These are phyloP conservation scores for Lentithecium fluviatile DNA, from an alignment of 495 filamentous ascomycete genomes.

Conservation along the genomic window DNA sequence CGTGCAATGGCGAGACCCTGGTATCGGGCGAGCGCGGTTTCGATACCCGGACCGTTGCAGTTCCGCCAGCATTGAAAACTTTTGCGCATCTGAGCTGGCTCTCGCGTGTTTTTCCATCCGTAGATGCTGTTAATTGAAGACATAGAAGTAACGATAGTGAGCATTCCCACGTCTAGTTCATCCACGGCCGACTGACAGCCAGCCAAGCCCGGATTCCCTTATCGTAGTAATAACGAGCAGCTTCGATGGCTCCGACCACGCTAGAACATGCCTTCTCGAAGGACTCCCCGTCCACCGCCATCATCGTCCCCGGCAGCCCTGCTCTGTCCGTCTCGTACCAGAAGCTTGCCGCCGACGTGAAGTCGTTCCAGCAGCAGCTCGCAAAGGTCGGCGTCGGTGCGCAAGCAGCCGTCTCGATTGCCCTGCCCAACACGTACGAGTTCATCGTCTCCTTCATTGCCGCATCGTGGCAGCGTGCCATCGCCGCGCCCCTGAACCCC, in stretches of 20 bases:
- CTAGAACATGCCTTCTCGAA: slow-evolving; percentile 48
- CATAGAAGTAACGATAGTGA: too few species aligned
- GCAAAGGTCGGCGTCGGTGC: slow-evolving; percentile 65
- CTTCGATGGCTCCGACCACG: slow-evolving; percentile 46
- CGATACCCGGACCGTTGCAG: neutral
- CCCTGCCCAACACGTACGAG: slow-evolving; percentile 74
- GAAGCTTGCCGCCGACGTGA: slow-evolving; percentile 59
- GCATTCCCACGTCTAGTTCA: neutral
- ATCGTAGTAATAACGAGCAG: neutral
- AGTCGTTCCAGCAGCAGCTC: slow-evolving; percentile 67
- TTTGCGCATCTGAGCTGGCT: neutral
- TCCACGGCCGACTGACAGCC: neutral
- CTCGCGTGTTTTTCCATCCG: neutral
- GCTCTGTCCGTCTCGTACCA: slow-evolving; percentile 62
- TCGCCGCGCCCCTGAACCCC: slow-evolving; percentile 78
- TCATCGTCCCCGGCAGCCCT: slow-evolving; percentile 67
- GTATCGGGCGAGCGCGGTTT: neutral
- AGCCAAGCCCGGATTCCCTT: too few species aligned
- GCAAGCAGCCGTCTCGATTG: slow-evolving; percentile 69
- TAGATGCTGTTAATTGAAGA: too few species aligned
- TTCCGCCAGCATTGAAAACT: neutral
- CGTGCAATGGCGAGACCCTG: too few species aligned
- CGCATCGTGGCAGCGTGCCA: slow-evolving; percentile 69
- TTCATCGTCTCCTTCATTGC: slow-evolving; percentile 82
- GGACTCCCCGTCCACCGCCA: slow-evolving; percentile 51